A percentile compares a stretch with the other conserved stretches of the same genome.
phyloP scores from a whole-genome alignment of 139 green algal genomes.

The Chlorella sp. region DNA sequence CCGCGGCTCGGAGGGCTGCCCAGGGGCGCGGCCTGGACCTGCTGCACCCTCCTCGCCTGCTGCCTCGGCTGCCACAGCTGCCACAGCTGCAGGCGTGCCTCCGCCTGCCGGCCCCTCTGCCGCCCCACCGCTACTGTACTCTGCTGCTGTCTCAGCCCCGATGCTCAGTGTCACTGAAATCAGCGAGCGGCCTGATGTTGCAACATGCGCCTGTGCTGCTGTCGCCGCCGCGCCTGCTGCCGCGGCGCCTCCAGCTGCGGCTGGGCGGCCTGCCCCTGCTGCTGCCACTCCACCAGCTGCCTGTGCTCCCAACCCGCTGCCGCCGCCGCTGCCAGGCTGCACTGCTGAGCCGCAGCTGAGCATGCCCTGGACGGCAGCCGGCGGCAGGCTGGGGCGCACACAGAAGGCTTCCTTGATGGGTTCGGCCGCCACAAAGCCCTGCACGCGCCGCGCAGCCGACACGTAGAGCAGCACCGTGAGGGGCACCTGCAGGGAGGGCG shows the following conservation, averaged over 20 bases:
- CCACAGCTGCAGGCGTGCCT: neutral
- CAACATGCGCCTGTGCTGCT: slow-evolving; percentile 18
- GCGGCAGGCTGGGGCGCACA: neutral
- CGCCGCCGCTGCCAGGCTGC: neutral
- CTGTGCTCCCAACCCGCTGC: too few species aligned
- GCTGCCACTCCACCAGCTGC: neutral
- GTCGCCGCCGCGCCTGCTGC: neutral
- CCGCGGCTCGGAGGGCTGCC: neutral
- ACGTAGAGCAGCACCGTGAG: slow-evolving; percentile 48
- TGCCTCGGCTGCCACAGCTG: neutral
- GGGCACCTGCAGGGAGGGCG: neutral
- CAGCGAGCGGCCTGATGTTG: neutral
- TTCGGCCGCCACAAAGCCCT: slow-evolving; percentile 43
- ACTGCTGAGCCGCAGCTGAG: slow-evolving; percentile 6
- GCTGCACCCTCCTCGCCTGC: neutral
- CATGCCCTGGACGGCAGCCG: neutral
- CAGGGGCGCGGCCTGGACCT: neutral
- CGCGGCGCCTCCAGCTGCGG: neutral
- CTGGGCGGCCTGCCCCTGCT: neutral
- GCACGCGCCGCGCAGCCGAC: slow-evolving; percentile 25
- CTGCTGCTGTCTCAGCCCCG: neutral
- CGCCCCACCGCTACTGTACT: neutral
- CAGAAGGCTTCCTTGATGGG: slow-evolving; percentile 26
- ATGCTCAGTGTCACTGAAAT: slow-evolving; percentile 24
- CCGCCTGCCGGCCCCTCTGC: neutral